Evolutionary conservation across 139 green algal genomes (phyloP), one percentile per base, ranked within the genome.

Genomic region (Dunaliella primolecta): DNA sequence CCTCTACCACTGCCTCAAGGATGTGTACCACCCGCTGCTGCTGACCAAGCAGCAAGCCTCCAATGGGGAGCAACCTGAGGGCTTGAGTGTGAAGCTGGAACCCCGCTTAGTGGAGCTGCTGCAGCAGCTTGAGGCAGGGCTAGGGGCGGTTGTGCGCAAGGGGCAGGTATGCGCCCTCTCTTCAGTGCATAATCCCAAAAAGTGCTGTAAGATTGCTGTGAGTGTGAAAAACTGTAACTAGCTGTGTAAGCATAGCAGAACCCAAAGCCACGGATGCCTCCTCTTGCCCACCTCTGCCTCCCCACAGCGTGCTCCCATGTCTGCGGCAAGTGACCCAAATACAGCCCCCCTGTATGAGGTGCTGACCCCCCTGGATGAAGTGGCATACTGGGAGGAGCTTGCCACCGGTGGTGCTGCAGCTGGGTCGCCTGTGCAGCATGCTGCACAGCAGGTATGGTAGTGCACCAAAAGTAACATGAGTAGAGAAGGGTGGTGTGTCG

Each of bases 301-400:
- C 71, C 71, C n/a, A n/a, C 71, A 77, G 27, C 71, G 11, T n/a
- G n/a, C 71, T 7, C 71, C 71, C 21, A 7, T 35, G 29, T 35
- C 71, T 21, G 11, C 29, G 2, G n/a, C 71, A 7, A 27, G 75
- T 33, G 90, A 93, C 56, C 85, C 87, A 1, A 89, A 85, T n/a
- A 31, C 81, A 36, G 88, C 86, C 0, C 78, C 89, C 21, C 36
- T 95, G 46, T 75, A 87, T 46, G 87, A 87, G 20, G 90, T 94
- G 1, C 77, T 94, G 15, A 89, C 34, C 21, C 91, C 92, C 0
- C 55, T 90, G 56, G 92, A 95, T 81, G 92, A 95, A 37, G 33
- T 93, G 1, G 82, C 90, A 30, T 92, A 92, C 37, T 95, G 92
- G 92, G 82, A 87, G n/a, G 89, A 94, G 75, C 71, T 94, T 55